Evolutionary conservation across 306 rosid genomes (phyloP).

Genomic region (Quercus dentata): DNA sequence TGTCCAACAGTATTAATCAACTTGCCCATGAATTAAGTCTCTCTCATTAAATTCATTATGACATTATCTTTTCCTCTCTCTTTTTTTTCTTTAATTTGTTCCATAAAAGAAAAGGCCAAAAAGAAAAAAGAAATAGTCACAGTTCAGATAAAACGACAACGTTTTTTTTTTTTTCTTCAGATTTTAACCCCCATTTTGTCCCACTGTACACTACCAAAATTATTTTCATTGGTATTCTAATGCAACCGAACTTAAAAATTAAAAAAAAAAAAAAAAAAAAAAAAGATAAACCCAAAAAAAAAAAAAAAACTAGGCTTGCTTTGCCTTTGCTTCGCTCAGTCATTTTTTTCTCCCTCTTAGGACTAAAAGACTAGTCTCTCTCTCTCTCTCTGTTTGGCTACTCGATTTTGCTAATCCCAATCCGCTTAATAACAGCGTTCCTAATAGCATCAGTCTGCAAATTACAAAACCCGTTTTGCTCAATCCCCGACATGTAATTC

Average conservation of each 20-base stretch:
- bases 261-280: conserved; percentile 5
- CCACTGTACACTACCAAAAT: conserved; percentile 49
- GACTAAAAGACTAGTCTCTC: too few species aligned
- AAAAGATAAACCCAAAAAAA: not conserved
- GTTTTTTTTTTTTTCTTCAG: not conserved
- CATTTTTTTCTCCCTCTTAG: not conserved
- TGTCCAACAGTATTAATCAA: conserved; percentile 14
- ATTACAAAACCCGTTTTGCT: conserved; percentile 46
- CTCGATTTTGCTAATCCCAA: conserved; percentile 54
- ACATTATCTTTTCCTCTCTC: not conserved
- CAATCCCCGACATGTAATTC: conserved; percentile 71
- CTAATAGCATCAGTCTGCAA: conserved; percentile 52
- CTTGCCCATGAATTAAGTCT: not conserved
- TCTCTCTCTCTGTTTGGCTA: conserved; percentile 10
- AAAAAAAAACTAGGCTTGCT: not conserved
- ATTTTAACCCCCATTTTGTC: conserved; percentile 8
- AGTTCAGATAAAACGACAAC: not conserved
- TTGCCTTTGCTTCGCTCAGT: not conserved
- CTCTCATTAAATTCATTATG: not conserved
- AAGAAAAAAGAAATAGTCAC: not conserved
- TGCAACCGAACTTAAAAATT: not conserved
- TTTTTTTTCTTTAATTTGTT: too few species aligned
- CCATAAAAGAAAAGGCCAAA: too few species aligned
- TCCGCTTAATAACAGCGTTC: conserved; percentile 56
- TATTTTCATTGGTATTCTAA: conserved; percentile 34